Evolutionary conservation across 768 basidiomycete genomes (phyloP), one percentile per base, ranked within the genome.

Genomic region (Xerocomellus chrysenteron): DNA sequence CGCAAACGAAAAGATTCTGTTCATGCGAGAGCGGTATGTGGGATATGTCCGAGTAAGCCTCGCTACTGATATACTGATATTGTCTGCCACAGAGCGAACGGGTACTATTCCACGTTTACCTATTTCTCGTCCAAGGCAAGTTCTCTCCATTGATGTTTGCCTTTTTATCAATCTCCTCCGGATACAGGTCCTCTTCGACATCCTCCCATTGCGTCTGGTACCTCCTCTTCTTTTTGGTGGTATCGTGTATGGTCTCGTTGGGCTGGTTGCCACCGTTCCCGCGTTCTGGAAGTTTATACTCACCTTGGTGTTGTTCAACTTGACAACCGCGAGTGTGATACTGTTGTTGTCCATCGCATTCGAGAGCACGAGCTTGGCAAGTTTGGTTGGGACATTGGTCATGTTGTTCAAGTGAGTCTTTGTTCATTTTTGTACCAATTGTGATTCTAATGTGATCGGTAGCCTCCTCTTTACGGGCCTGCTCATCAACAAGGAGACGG

Each of bases 231-330:
- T 99, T 66, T 95, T 95, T 59, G 97, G 97, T 36, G 90, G 92
- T 6, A 98, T 99, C 63, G 87, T 97, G 11, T 99, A 99, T 65
- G 86, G 92, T 2, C 84, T 98, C 5, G 93, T 97, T 8, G 97
- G 97, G 6, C 85, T 99, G 46, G 97, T 98, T 11, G 91, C 94
- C 2, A 88, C 86, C 14, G 90, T 98, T 8, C 76, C 85, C 0
- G 85, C 83, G 10, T 98, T 98, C 79, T 98, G 97, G 97, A 98
- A 97, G 76, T 98, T 99, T 78, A 87, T 98, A 76, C 85, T 98
- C 61, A 91, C 89, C 2, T 81, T 99, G 39, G 94, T 99, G 11
- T 75, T 99, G 39, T 98, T 98, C 86, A 99, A 99, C 75, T 74
- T 99, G 63, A 91, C 95, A 1, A 95, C 97, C 2, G 94, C 95